Evolutionary conservation across 2,329 filamentous ascomycete species (phyloP).

Genomic region (Scedosporium apiospermum): DNA sequence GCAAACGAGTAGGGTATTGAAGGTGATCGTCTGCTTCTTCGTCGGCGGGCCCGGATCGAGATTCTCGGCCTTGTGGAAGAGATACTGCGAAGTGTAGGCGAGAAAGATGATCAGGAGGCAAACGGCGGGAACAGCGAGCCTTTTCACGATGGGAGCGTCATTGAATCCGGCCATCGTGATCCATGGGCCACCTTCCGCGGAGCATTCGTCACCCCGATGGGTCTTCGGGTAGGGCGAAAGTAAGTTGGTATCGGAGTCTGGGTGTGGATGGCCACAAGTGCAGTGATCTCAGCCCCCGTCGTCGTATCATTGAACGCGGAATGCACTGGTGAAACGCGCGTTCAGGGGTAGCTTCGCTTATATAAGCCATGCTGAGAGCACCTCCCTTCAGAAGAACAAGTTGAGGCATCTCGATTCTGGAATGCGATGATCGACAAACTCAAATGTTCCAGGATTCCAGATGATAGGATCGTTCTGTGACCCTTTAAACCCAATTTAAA

Average conservation of each 20-base stretch:
- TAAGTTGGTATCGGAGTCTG: background rate
- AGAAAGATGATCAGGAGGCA: constrained; percentile 59
- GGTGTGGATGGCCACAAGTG: background rate
- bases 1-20: constrained; percentile 56
- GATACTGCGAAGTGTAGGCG: constrained; percentile 60
- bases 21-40: constrained; percentile 44
- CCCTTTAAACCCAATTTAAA: background rate
- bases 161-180: constrained; percentile 30
- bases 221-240: constrained; percentile 4
- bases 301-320: background rate
- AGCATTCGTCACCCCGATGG: background rate
- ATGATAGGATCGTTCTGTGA: background rate
- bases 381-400: background rate
- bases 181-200: constrained; percentile 7
- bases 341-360: background rate
- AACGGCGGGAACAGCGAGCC: constrained; percentile 59
- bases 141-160: constrained; percentile 33
- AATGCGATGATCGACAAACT: background rate
- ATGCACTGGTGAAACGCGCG: background rate
- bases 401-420: background rate
- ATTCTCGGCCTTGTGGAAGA: constrained; percentile 50
- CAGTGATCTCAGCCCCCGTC: background rate
- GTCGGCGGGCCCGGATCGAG: constrained; percentile 53
- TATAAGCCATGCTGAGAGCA: background rate
- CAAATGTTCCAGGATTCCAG: background rate